Evolutionary conservation across 179 eudicot species (phyloP).

Genomic region (Pouteria campechiana): DNA sequence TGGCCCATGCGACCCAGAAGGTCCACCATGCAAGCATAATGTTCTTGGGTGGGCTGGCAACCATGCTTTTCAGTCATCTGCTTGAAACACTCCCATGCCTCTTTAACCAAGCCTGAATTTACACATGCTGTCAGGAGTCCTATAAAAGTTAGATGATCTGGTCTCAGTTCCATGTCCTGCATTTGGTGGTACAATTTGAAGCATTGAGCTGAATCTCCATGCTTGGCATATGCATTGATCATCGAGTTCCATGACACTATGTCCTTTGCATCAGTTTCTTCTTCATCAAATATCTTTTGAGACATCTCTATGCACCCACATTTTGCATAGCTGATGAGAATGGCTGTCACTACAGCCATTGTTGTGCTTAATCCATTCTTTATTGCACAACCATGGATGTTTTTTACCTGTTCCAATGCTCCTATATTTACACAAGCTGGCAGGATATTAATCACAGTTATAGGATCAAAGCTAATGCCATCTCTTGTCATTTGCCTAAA

Average conservation of each 20-base stretch:
- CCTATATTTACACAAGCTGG: conserved; percentile 33
- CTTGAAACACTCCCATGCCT: conserved; percentile 17
- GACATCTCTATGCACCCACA: conserved; percentile 34
- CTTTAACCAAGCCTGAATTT: conserved; percentile 21
- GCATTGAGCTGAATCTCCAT: conserved; percentile 23
- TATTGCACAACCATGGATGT: conserved; percentile 23
- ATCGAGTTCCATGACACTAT: conserved; percentile 26
- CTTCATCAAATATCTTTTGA: conserved; percentile 20
- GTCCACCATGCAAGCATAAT: conserved; percentile 34
- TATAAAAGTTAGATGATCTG: conserved; percentile 24
- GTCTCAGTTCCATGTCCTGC: conserved; percentile 14
- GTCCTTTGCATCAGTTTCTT: conserved; percentile 15
- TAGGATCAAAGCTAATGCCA: conserved; percentile 15
- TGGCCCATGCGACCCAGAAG: conserved; percentile 29
- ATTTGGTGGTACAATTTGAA: conserved; percentile 17
- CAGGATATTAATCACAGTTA: conserved; percentile 15
- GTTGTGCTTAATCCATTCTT: conserved; percentile 13
- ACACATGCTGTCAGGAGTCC: conserved; percentile 30
- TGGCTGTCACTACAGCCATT: conserved; percentile 15
- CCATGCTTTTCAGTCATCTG: conserved; percentile 19
- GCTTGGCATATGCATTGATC: conserved; percentile 30
- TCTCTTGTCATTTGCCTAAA: conserved; percentile 12
- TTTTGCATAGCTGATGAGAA: conserved; percentile 28
- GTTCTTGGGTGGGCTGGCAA: conserved; percentile 24
- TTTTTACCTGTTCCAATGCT: conserved; percentile 22